Conservation (phyloP, 2,329 filamentous ascomycete species). For the Paecilomyces sp. region DNA sequence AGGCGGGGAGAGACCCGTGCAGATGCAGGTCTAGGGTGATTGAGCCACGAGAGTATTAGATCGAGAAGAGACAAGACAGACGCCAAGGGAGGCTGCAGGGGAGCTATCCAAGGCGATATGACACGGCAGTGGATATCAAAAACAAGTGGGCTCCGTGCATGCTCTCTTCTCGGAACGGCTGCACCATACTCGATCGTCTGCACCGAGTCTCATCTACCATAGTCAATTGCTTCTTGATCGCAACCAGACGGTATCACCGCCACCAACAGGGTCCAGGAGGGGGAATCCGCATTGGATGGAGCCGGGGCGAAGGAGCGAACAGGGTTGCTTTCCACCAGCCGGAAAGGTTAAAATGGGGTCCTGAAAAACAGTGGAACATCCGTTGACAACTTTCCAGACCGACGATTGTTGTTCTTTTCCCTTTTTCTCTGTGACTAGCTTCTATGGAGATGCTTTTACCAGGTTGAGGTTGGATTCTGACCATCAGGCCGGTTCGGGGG, state of each 20-base stretch:
- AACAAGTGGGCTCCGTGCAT: neutral
- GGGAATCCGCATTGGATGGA: neutral
- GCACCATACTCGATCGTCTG: neutral
- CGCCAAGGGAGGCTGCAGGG: neutral
- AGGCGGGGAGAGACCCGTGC: neutral
- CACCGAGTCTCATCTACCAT: neutral
- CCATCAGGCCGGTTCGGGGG: neutral
- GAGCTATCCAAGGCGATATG: neutral
- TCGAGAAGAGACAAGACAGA: neutral
- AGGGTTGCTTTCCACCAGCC: neutral
- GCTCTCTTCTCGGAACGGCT: neutral
- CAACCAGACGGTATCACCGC: neutral
- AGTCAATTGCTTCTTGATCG: neutral
- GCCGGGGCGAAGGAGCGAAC: neutral
- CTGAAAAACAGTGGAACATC: neutral
- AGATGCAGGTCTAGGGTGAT: neutral
- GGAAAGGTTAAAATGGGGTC: neutral
- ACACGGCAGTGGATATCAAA: neutral
- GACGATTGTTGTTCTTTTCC: neutral
- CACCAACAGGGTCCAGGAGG: neutral
- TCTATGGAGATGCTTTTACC: neutral
- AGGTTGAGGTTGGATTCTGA: neutral
- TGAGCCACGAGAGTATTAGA: neutral
- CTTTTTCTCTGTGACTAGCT: neutral
- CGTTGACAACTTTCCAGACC: neutral